Evolutionary conservation across 768 basidiomycete species (phyloP).

Genomic region (Crassisporium funariophilum): DNA sequence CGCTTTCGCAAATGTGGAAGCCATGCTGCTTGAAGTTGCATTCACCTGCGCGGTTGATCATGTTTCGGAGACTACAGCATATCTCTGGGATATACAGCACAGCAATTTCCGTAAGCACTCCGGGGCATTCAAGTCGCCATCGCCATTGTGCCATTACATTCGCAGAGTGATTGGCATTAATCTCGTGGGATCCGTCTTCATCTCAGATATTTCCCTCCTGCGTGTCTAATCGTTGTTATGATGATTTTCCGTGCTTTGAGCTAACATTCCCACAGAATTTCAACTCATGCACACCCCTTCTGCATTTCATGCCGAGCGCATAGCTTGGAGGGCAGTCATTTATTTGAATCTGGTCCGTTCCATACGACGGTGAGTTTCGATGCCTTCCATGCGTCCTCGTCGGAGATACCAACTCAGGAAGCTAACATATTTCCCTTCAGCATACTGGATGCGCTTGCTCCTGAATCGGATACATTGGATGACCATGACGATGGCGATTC

Average conservation of each 20-base stretch:
- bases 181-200: too few relatives aligned
- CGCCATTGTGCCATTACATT: too few relatives aligned
- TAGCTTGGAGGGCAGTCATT: conserved; percentile 86
- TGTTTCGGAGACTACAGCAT: too few relatives aligned
- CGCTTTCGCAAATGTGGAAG: too few relatives aligned
- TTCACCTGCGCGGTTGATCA: too few relatives aligned
- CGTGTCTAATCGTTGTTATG: too few relatives aligned
- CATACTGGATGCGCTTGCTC: conserved; percentile 73
- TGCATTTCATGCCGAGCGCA: conserved; percentile 76
- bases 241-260: conserved; percentile 9
- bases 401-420: conserved; percentile 9
- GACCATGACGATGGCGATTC: conserved; percentile 59
- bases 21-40: too few relatives aligned
- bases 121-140: too few relatives aligned
- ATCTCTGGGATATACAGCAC: too few relatives aligned
- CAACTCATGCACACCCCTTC: conserved; percentile 79
- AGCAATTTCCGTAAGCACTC: too few relatives aligned
- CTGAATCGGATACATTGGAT: conserved; percentile 60
- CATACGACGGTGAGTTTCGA: conserved; percentile 59
- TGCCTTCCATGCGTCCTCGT: conserved; percentile 2
- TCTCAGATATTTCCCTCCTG: too few relatives aligned
- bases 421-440: conserved; percentile 31
- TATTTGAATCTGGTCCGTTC: conserved; percentile 88
- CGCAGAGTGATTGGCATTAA: not conserved
- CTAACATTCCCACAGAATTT: conserved; percentile 57